Base-by-base conservation (phyloP, 1,284 basidiomycete species). In the Trametes versicolor region DNA sequence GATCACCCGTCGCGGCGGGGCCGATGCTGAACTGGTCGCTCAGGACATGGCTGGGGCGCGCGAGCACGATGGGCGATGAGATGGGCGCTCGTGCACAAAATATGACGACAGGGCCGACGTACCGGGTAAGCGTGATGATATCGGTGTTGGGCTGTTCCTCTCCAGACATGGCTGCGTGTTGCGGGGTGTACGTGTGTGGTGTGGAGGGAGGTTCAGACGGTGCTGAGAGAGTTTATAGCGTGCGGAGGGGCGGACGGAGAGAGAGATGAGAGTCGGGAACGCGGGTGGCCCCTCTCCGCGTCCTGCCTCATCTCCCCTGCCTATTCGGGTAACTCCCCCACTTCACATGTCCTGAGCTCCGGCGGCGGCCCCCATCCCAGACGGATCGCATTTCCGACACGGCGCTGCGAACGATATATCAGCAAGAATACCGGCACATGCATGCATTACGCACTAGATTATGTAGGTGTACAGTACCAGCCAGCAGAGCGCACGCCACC, bases 71-170 rank as follows among this genome's bases (percentile, higher is more conserved):
- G 41, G 27, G 25, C 36, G 47, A 43, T 34, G 45, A 32, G 67
- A 65, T 65, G 60, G 59, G 62, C 61, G 64, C 58, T 21, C 43
- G 61, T 32, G 21, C 43, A 6, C 10, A 27, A 19, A 21, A 52
- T 39, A 49, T 62, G 60, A 65, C 53, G 62, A 58, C 32, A 45
- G 12, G 67, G 56, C 45, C 45, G 15, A 69, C 85, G 59, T 74
- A 94, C 93, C 95, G 87, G 66, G 95, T 97, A 75, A 97, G 87
- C 61, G 95, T 97, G 82, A 97, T 94, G 75, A 97, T 83, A 77
- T 97, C 95, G 60, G 92, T 93, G 80, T 83, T 90, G 69, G 93
- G 93, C 63, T 84, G 77, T 72, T 94, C 90, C 75, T 94, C 90
- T 72, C 78, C 68, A 63, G 84, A 76, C 85, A 89, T 88, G 68